phyloP scores from a whole-genome alignment of 2,329 filamentous ascomycete species.

The Rhynchosporium graminicola region DNA sequence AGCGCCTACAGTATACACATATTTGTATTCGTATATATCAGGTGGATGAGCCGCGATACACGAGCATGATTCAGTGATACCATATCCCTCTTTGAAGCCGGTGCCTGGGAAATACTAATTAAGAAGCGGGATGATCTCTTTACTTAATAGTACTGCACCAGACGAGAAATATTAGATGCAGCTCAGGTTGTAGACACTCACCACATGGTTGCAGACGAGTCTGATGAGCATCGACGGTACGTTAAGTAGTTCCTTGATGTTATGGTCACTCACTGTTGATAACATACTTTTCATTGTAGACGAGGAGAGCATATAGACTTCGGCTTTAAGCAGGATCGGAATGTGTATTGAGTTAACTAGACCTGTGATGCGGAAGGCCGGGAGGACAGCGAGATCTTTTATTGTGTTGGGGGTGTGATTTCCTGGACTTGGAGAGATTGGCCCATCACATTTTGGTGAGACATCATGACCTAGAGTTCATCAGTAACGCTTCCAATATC shows the following conservation, averaged over 20 bases:
- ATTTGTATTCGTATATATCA: slow-evolving; percentile 55
- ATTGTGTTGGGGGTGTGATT: slow-evolving; percentile 56
- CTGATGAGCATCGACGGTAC: slow-evolving; percentile 77
- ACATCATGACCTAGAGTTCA: slow-evolving; percentile 36
- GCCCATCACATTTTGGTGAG: slow-evolving; percentile 42
- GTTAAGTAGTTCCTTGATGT: slow-evolving; percentile 64
- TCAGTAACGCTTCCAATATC: slow-evolving; percentile 17
- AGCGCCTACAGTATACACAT: slow-evolving; percentile 56
- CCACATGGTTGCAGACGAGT: slow-evolving; percentile 44
- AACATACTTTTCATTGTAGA: slow-evolving; percentile 65
- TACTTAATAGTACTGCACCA: slow-evolving; percentile 52
- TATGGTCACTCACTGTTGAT: slow-evolving; percentile 62
- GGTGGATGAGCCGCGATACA: slow-evolving; percentile 64
- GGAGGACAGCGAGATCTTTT: slow-evolving; percentile 67
- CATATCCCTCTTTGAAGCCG: slow-evolving; percentile 52
- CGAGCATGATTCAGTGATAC: slow-evolving; percentile 59
- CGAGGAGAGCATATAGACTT: slow-evolving; percentile 63
- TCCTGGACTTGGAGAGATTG: slow-evolving; percentile 56
- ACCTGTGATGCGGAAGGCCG: slow-evolving; percentile 60
- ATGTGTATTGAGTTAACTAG: slow-evolving; percentile 64
- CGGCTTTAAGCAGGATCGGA: slow-evolving; percentile 62
- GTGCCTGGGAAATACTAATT: slow-evolving; percentile 46
- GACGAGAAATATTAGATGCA: slow-evolving; percentile 48
- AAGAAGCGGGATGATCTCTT: slow-evolving; percentile 42
- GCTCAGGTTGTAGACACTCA: slow-evolving; percentile 52